These are phyloP conservation scores for Colletotrichum sp. DNA, from an alignment of 2,329 filamentous ascomycete species.

Conservation along the genomic window DNA sequence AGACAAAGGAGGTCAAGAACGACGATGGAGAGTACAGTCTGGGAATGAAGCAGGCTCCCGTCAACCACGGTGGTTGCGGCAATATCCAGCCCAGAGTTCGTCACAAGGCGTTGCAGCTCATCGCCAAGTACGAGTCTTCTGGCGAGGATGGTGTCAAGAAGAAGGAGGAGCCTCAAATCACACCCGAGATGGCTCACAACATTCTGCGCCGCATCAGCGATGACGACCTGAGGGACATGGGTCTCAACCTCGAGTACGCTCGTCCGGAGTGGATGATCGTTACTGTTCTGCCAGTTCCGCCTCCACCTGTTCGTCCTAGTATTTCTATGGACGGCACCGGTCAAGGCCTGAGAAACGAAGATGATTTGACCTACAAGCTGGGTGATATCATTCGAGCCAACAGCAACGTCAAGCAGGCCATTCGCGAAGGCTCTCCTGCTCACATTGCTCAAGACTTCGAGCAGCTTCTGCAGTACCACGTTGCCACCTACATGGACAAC, in stretches of 20 bases:
- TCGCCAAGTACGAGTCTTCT: constrained; percentile 76
- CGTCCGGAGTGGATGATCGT: constrained; percentile 98
- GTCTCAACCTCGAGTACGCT: constrained; percentile 92
- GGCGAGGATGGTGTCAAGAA: constrained; percentile 74
- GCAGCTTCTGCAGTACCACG: constrained; percentile 91
- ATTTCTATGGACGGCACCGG: constrained; percentile 96
- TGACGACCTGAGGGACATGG: constrained; percentile 83
- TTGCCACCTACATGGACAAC: constrained; percentile 99
- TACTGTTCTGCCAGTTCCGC: constrained; percentile 92
- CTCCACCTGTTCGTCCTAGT: constrained; percentile 93
- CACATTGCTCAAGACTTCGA: constrained; percentile 94
- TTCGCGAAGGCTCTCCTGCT: constrained; percentile 87
- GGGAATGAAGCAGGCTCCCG: constrained; percentile 59
- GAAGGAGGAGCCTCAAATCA: constrained; percentile 82
- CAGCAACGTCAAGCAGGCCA: constrained; percentile 88
- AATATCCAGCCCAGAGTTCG: constrained; percentile 89
- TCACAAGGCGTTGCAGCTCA: constrained; percentile 84
- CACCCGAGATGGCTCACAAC: constrained; percentile 81
- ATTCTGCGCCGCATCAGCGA: constrained; percentile 87
- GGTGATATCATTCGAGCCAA: constrained; percentile 98
- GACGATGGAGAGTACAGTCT: constrained; percentile 69
- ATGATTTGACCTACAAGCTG: constrained; percentile 99
- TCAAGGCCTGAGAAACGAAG: constrained; percentile 91
- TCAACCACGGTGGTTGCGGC: constrained; percentile 88
- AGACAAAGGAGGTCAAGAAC: constrained; percentile 71